Conservation (phyloP, 352 stramenopile genomes). For the Globisporangium iwayamae region DNA sequence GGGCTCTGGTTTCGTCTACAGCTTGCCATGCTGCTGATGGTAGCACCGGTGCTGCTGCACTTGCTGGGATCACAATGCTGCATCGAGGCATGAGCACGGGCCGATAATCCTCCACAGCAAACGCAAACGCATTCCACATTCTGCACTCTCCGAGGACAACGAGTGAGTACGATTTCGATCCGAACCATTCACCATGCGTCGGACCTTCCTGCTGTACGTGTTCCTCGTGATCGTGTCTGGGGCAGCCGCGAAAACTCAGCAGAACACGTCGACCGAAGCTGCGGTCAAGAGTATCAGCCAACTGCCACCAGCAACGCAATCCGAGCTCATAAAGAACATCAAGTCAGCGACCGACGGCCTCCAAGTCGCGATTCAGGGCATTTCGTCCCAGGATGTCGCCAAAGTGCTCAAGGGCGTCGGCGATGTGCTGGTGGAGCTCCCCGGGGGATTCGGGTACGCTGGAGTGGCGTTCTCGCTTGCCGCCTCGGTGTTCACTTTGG, state of each 20-base stretch:
- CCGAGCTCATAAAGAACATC: conserved; percentile 25
- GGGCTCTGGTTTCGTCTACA: neutral
- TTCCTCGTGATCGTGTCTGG: neutral
- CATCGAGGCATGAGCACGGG: neutral
- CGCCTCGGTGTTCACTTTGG: conserved; percentile 29
- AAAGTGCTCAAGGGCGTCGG: conserved; percentile 39
- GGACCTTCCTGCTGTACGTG: neutral
- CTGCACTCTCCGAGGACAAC: neutral
- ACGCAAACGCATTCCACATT: neutral
- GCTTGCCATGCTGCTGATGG: neutral
- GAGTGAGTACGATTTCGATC: no score
- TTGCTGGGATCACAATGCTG: neutral
- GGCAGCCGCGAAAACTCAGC: neutral
- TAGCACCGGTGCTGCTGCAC: neutral
- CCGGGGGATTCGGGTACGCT: conserved; percentile 29
- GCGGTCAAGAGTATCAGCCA: conserved; percentile 28
- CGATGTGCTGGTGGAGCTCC: conserved; percentile 31
- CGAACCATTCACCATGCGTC: conserved; percentile 8
- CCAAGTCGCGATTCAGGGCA: conserved; percentile 33
- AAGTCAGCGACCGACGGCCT: conserved; percentile 43
- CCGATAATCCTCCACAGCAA: neutral
- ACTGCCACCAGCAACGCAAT: conserved; percentile 2
- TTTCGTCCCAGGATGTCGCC: conserved; percentile 23
- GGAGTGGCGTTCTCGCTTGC: conserved; percentile 45
- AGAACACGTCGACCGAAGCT: conserved; percentile 1